These are phyloP conservation scores for Nakaseomyces bracarensis DNA, from an alignment of 1,139 yeast species.

Conservation along the genomic window DNA sequence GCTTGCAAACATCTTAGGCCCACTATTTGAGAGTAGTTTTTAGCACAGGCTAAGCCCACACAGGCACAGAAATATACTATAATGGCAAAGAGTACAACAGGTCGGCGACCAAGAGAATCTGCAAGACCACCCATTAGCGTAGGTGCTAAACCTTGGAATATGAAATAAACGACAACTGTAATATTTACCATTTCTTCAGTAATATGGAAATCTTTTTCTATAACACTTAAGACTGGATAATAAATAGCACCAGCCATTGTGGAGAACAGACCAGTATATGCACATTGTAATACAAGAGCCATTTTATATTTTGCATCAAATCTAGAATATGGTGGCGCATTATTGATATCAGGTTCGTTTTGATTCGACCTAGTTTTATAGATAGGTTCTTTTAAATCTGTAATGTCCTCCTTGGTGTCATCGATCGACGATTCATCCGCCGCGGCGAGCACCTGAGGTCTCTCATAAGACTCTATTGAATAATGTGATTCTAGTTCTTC, in stretches of 20 bases:
- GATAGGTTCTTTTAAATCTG: not conserved
- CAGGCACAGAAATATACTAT: slow-evolving; percentile 47
- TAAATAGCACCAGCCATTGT: slow-evolving; percentile 63
- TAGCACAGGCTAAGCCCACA: slow-evolving; percentile 47
- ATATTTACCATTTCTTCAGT: slow-evolving; percentile 50
- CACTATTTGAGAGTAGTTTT: slow-evolving; percentile 42
- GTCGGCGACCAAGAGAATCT: slow-evolving; percentile 62
- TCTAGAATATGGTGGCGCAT: slow-evolving; percentile 29
- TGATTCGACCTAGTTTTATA: slow-evolving; percentile 9
- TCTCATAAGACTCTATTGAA: not conserved
- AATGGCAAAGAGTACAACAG: slow-evolving; percentile 47
- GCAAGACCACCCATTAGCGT: slow-evolving; percentile 57
- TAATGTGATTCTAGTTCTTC: not conserved
- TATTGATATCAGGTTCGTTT: slow-evolving; percentile 10
- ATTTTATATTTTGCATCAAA: slow-evolving; percentile 34
- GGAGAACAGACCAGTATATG: slow-evolving; percentile 49
- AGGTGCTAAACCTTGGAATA: slow-evolving; percentile 66
- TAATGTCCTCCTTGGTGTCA: not conserved
- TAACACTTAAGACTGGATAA: slow-evolving; percentile 57
- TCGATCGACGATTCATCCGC: not conserved
- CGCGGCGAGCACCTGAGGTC: not conserved
- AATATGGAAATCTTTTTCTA: slow-evolving; percentile 45
- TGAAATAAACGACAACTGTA: slow-evolving; percentile 61
- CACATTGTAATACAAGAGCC: slow-evolving; percentile 35
- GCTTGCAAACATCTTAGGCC: slow-evolving; percentile 62